Percentiles rank a stretch among this genome's conserved stretches.
Evolutionary conservation across 345 rosid species (phyloP).

Genomic region (Populus davidiana): DNA sequence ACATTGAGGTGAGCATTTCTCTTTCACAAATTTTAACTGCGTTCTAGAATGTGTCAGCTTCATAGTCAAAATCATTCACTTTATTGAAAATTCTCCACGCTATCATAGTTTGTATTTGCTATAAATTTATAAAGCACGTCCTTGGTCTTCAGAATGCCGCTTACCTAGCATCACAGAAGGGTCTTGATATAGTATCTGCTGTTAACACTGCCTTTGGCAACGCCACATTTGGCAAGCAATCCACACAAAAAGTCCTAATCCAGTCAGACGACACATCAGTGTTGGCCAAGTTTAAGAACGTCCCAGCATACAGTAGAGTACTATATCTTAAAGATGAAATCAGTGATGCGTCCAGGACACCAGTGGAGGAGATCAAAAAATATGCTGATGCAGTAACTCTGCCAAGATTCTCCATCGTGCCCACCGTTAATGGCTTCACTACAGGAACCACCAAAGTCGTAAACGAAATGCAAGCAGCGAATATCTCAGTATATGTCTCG

Average conservation of each 20-base stretch:
- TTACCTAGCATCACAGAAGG: constrained; percentile 75
- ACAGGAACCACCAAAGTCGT: constrained; percentile 41
- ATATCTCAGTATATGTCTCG: constrained; percentile 62
- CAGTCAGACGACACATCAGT: constrained; percentile 78
- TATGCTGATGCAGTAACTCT: constrained; percentile 58
- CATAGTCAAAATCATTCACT: background rate
- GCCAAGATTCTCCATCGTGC: constrained; percentile 41
- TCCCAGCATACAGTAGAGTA: constrained; percentile 53
- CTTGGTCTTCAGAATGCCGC: constrained; percentile 63
- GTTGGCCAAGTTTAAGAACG: constrained; percentile 43
- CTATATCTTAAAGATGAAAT: constrained; percentile 42
- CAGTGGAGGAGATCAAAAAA: constrained; percentile 64
- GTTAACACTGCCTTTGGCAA: constrained; percentile 51
- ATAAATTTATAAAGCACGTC: background rate
- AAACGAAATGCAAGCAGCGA: constrained; percentile 53
- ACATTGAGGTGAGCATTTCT: constrained; percentile 49
- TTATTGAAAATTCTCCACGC: background rate
- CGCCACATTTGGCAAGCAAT: constrained; percentile 66
- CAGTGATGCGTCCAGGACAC: constrained; percentile 47
- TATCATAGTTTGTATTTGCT: background rate
- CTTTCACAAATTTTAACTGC: background rate
- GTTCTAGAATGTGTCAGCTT: background rate
- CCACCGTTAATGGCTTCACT: constrained; percentile 41
- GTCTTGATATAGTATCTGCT: constrained; percentile 52
- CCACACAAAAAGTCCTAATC: constrained; percentile 66